These are phyloP conservation scores for Phoma sp. DNA, from an alignment of 2,329 filamentous ascomycete species.

Conservation along the genomic window DNA sequence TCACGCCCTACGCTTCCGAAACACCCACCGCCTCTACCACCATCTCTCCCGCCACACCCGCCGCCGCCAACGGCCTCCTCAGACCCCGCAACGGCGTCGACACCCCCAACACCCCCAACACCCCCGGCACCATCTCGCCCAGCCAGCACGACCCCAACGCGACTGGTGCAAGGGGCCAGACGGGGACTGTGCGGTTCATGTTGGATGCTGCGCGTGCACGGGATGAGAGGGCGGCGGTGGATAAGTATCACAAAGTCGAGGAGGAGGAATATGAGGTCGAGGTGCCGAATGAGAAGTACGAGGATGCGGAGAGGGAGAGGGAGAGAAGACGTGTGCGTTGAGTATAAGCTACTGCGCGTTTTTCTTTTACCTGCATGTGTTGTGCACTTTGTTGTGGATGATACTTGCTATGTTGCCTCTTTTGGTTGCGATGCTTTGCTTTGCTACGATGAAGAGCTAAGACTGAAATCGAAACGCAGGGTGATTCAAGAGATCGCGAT, in stretches of 20 bases:
- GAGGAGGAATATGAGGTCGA: constrained; percentile 83
- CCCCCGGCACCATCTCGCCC: constrained; percentile 53
- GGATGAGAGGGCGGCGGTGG: constrained; percentile 71
- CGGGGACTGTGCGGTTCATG: constrained; percentile 87
- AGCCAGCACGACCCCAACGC: constrained; percentile 44
- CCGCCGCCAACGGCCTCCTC: constrained; percentile 28
- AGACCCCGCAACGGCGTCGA: constrained; percentile 45
- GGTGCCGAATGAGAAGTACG: constrained; percentile 36
- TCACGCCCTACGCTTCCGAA: constrained; percentile 54
- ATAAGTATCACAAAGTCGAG: constrained; percentile 72
- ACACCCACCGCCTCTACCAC: constrained; percentile 25
- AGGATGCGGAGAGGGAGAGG: constrained; percentile 31
- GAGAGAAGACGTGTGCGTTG: constrained; percentile 38
- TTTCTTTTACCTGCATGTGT: not conserved
- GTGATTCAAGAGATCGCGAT: no score
- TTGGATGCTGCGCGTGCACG: constrained; percentile 78
- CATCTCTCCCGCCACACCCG: constrained; percentile 13
- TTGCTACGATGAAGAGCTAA: no score
- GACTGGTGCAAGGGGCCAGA: constrained; percentile 53
- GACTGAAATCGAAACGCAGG: no score
- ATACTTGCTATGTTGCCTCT: no score
- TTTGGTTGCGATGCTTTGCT: no score
- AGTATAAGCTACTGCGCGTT: constrained; percentile 21
- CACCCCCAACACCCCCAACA: constrained; percentile 50
- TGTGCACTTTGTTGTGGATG: no score